Conservation (phyloP, 306 rosid genomes). For the Prosopis cineraria region DNA sequence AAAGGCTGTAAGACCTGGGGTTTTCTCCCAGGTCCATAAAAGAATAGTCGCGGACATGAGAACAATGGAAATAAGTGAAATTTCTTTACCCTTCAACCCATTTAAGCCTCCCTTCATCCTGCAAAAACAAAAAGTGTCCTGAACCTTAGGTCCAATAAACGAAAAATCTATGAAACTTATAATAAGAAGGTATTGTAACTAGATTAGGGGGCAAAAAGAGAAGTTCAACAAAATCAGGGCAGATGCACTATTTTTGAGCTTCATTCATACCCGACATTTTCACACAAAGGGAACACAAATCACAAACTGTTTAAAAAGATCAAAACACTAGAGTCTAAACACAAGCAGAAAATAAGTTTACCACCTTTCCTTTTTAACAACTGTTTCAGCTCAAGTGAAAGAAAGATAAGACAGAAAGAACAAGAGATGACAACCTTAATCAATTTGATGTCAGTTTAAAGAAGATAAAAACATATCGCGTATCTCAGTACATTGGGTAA, state of each 20-base stretch:
- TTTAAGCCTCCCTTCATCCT: slow-evolving; percentile 79
- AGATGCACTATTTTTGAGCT: neutral
- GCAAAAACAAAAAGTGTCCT: slow-evolving; percentile 30
- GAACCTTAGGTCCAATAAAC: slow-evolving; percentile 7
- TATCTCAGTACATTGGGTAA: slow-evolving; percentile 22
- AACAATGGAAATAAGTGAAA: slow-evolving; percentile 71
- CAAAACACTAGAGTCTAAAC: slow-evolving; percentile 10
- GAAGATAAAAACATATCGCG: neutral
- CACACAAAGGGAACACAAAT: neutral
- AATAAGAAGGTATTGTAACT: neutral
- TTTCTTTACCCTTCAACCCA: slow-evolving; percentile 76
- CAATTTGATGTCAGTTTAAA: slow-evolving; percentile 7
- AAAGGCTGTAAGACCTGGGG: slow-evolving; percentile 60
- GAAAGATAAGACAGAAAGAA: neutral
- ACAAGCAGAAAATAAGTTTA: neutral
- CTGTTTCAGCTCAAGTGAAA: slow-evolving; percentile 2
- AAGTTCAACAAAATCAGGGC: neutral
- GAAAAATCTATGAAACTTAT: slow-evolving; percentile 1
- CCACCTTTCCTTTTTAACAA: neutral
- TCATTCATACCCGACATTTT: slow-evolving; percentile 19
- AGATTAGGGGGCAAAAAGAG: slow-evolving; percentile 1
- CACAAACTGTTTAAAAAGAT: neutral
- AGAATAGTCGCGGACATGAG: slow-evolving; percentile 68
- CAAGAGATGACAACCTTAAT: neutral
- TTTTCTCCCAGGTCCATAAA: slow-evolving; percentile 81